phyloP scores from a whole-genome alignment of 768 basidiomycete species.

The Kwoniella mangroviensis region DNA sequence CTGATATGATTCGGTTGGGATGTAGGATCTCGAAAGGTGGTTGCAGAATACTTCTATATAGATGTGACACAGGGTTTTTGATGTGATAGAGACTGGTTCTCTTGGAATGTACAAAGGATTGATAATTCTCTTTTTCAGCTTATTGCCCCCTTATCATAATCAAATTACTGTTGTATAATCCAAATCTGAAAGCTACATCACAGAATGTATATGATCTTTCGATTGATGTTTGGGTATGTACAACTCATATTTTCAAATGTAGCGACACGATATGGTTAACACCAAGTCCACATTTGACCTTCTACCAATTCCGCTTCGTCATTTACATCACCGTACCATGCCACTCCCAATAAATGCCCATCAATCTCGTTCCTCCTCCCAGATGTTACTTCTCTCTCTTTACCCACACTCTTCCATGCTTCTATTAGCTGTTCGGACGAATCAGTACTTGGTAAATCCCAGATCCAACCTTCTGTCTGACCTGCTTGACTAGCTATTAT shows the following conservation, averaged over 20 bases:
- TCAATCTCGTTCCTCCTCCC: conserved; percentile 24
- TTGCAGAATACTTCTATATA: not conserved
- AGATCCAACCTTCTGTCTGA: conserved; percentile 40
- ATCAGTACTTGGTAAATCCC: conserved; percentile 22
- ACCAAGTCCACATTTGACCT: conserved; percentile 44
- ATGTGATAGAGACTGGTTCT: not conserved
- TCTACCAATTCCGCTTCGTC: conserved; percentile 33
- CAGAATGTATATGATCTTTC: not conserved
- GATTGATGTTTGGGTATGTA: no score
- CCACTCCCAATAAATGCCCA: conserved; percentile 44
- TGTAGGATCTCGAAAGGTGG: conserved; percentile 19
- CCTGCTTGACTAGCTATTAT: conserved; percentile 16
- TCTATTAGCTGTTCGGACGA: conserved; percentile 10
- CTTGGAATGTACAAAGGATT: no score
- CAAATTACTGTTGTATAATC: no score
- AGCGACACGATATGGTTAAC: conserved; percentile 22
- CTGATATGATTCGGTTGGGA: not conserved
- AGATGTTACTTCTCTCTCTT: no score
- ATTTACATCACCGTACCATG: conserved; percentile 42
- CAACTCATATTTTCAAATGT: no score
- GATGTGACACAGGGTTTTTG: not conserved
- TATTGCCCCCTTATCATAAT: no score
- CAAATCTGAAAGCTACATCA: no score
- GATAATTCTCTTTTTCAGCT: no score
- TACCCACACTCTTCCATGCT: not conserved